Evolutionary conservation across 2,329 filamentous ascomycete species (phyloP).

Genomic region (Epichloe brachyelytri): DNA sequence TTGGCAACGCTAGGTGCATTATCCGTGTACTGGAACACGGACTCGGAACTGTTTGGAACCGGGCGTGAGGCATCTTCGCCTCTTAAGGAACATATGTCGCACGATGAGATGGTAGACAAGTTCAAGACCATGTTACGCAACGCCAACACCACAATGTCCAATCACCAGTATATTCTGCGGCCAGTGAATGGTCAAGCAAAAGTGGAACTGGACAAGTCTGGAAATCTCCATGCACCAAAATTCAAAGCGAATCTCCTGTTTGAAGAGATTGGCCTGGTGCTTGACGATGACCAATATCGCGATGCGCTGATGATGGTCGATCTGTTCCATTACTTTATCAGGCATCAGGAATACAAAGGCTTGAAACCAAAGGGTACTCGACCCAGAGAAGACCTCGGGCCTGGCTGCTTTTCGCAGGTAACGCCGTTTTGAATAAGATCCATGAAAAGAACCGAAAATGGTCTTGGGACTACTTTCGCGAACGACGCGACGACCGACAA

Average conservation of each 20-base stretch:
- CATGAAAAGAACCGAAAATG: conserved; percentile 86
- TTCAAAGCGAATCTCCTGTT: conserved; percentile 87
- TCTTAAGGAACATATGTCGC: conserved; percentile 46
- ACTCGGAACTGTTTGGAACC: conserved; percentile 69
- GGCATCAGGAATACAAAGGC: conserved; percentile 94
- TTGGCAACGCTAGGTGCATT: conserved; percentile 80
- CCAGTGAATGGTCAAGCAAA: conserved; percentile 93
- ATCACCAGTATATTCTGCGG: conserved; percentile 88
- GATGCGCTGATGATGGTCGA: conserved; percentile 97
- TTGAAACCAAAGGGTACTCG: conserved; percentile 69
- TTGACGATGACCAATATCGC: conserved; percentile 95
- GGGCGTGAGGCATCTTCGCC: conserved; percentile 50
- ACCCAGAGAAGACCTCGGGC: conserved; percentile 79
- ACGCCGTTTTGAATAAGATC: conserved; percentile 84
- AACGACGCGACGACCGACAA: conserved; percentile 78
- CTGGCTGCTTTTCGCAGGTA: conserved; percentile 84
- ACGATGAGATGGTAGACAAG: conserved; percentile 63
- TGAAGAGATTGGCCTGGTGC: conserved; percentile 93
- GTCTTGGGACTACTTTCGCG: conserved; percentile 93
- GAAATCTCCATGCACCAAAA: conserved; percentile 63
- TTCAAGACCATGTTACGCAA: conserved; percentile 73
- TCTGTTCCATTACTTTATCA: conserved; percentile 94
- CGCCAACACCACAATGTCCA: conserved; percentile 39
- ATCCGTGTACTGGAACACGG: conserved; percentile 97
- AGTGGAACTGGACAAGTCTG: conserved; percentile 88